phyloP scores from a whole-genome alignment of 495 filamentous ascomycete species.

The Tuber microsphaerosporum region DNA sequence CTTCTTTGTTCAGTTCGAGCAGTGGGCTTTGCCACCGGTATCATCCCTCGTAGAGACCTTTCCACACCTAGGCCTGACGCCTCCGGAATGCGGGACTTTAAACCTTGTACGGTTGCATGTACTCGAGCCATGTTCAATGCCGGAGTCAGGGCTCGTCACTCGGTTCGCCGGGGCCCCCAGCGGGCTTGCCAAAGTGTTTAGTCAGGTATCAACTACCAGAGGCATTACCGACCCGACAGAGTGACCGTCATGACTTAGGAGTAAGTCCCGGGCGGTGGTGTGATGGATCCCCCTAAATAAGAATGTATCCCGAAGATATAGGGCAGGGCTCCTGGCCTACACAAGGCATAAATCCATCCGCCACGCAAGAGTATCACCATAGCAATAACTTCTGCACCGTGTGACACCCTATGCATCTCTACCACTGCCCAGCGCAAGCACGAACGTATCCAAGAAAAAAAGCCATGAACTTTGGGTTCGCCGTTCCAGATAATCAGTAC shows the following conservation, averaged over 20 bases:
- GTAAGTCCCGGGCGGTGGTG: not conserved
- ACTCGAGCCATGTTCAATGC: not conserved
- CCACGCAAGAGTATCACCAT: not conserved
- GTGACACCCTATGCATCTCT: not conserved
- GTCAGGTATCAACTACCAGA: not conserved
- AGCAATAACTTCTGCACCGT: not conserved
- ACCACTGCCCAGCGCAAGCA: not conserved
- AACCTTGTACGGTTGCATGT: not conserved
- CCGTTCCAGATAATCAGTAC: not conserved
- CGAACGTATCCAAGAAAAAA: not conserved
- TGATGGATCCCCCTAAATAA: not conserved
- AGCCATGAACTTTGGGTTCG: not conserved
- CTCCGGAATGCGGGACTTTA: not conserved
- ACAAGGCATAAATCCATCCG: not conserved
- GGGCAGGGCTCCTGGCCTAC: not conserved
- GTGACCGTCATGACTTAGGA: not conserved
- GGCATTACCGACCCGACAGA: not conserved
- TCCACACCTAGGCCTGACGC: not conserved
- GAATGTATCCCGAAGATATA: not conserved
- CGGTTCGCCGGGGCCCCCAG: not conserved
- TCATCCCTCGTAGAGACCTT: not conserved
- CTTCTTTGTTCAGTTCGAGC: not conserved
- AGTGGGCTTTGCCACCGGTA: not conserved
- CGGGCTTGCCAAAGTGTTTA: not conserved
- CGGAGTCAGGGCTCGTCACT: not conserved